These are phyloP conservation scores for Trichodelitschia bisporula DNA, from an alignment of 495 filamentous ascomycete species.

Conservation along the genomic window DNA sequence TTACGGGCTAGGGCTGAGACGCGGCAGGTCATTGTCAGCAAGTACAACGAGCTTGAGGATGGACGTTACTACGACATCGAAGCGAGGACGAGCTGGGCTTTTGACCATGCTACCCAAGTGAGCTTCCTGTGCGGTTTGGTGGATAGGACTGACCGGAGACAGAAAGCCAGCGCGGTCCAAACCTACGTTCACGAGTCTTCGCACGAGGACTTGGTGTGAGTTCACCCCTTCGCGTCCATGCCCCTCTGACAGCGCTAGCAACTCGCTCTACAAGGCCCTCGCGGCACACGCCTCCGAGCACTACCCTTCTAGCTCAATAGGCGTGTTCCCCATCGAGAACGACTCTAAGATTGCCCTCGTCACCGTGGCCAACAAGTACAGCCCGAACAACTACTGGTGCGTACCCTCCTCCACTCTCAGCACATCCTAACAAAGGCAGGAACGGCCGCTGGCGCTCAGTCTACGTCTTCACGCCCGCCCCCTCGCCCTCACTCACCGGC, in stretches of 20 bases:
- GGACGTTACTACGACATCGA: slow-evolving; percentile 76
- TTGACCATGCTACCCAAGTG: slow-evolving; percentile 69
- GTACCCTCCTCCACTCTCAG: neutral
- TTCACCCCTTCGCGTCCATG: neutral
- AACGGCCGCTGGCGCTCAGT: slow-evolving; percentile 88
- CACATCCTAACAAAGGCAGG: too few relatives aligned
- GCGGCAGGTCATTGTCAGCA: slow-evolving; percentile 55
- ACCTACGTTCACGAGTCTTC: slow-evolving; percentile 57
- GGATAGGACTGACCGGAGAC: slow-evolving; percentile 1
- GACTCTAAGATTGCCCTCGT: slow-evolving; percentile 55
- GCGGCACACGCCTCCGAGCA: slow-evolving; percentile 65
- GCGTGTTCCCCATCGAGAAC: slow-evolving; percentile 55
- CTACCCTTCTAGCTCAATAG: slow-evolving; percentile 57
- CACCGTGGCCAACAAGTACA: slow-evolving; percentile 87
- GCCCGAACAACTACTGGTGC: slow-evolving; percentile 95
- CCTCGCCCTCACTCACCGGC: slow-evolving; percentile 30
- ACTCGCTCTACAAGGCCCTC: slow-evolving; percentile 59
- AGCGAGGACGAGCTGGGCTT: slow-evolving; percentile 59
- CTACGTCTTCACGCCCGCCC: slow-evolving; percentile 50
- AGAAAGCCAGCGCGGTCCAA: slow-evolving; percentile 70
- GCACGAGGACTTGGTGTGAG: slow-evolving; percentile 58
- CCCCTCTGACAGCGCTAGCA: too few relatives aligned
- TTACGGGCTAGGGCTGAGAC: neutral
- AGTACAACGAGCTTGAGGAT: slow-evolving; percentile 52
- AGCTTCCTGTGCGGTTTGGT: neutral